Base-by-base conservation (phyloP, 345 rosid genomes). In the Jatropha curcas region DNA sequence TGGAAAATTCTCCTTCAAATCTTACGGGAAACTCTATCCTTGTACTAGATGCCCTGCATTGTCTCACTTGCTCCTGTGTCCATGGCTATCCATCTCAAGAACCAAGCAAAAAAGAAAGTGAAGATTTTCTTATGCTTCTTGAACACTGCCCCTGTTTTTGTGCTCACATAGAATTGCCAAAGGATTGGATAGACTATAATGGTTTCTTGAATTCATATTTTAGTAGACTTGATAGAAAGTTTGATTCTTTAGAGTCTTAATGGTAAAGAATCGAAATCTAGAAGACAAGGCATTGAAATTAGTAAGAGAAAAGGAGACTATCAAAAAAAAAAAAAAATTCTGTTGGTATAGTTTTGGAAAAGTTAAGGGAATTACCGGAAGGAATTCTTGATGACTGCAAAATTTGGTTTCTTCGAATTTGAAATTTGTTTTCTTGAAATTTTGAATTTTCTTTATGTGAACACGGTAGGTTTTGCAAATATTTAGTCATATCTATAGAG, bases 361-460 rank as follows among this genome's bases (percentile, higher is more conserved):
- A 24, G 27, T 22, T 45, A 28, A 1, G 19, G 4, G 56, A 65
- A 17, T 12, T 65, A 14, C 56, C 69, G 0, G 69, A 65, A 65
- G 69, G 39, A 45, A 65, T 65, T 45, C 69, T 65, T 17, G 56
- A 65, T 24, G 30, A 65, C 0, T 46, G 13, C 24, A 65, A 65
- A 20, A 17, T 3, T 27, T 45, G 22, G 3, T 65, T 39, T 31
- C 56, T 1, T 0, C 4, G 9, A 45, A 5, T 65, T 45, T 11
- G n/a, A n/a, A n/a, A n/a, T n/a, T 27, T 45, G 22, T 7, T 65
- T 39, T 31, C 56, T 1, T 0, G 9, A 19, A 45, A 5, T 65
- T 45, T 11, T 65, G 12, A 27, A 24, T 7, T 39, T 45, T 11
- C 0, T 45, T 1, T 64, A 64, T 13, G 2, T 0, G 5, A 30